These are phyloP conservation scores for Penicillium atrosanguineum DNA, from an alignment of 495 filamentous ascomycete genomes.

Conservation along the genomic window DNA sequence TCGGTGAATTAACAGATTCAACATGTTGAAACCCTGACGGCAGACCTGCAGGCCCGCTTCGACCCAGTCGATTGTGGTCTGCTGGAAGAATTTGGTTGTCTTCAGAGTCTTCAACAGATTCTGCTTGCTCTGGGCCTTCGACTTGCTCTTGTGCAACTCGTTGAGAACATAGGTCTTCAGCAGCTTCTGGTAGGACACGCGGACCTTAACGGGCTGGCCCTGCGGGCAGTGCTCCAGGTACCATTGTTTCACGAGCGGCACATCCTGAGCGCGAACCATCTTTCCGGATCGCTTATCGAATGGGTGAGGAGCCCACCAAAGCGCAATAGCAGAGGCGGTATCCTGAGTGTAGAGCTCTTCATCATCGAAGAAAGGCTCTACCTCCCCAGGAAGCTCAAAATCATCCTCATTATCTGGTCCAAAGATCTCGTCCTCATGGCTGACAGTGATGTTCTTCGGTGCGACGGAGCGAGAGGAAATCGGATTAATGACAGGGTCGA, in stretches of 20 bases:
- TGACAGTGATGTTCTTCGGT: slow-evolving; percentile 89
- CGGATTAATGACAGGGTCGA: slow-evolving; percentile 95
- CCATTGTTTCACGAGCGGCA: slow-evolving; percentile 97
- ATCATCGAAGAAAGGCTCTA: slow-evolving; percentile 85
- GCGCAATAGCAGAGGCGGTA: slow-evolving; percentile 84
- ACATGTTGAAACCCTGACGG: slow-evolving; percentile 98
- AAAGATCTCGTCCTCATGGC: slow-evolving; percentile 94
- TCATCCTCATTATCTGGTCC: slow-evolving; percentile 84
- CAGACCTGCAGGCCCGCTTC: slow-evolving; percentile 98
- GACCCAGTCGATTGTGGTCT: slow-evolving; percentile 99
- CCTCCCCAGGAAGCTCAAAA: slow-evolving; percentile 76
- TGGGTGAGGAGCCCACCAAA: slow-evolving; percentile 98
- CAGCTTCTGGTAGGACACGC: slow-evolving; percentile 99
- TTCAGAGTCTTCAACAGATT: slow-evolving; percentile 86
- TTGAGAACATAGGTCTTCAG: slow-evolving; percentile 97
- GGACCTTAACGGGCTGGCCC: slow-evolving; percentile 92
- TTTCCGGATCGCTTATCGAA: slow-evolving; percentile 96
- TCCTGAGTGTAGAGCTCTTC: slow-evolving; percentile 89
- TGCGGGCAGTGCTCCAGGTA: slow-evolving; percentile 94
- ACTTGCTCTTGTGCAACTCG: slow-evolving; percentile 89
- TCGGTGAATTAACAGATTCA: slow-evolving; percentile 95
- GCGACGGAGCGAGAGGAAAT: slow-evolving; percentile 94
- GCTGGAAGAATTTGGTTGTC: slow-evolving; percentile 98
- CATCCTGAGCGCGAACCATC: slow-evolving; percentile 96
- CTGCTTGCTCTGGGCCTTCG: slow-evolving; percentile 94